These are phyloP conservation scores for Lasiodiplodia sp. DNA, from an alignment of 2,329 filamentous ascomycete genomes.

Conservation along the genomic window DNA sequence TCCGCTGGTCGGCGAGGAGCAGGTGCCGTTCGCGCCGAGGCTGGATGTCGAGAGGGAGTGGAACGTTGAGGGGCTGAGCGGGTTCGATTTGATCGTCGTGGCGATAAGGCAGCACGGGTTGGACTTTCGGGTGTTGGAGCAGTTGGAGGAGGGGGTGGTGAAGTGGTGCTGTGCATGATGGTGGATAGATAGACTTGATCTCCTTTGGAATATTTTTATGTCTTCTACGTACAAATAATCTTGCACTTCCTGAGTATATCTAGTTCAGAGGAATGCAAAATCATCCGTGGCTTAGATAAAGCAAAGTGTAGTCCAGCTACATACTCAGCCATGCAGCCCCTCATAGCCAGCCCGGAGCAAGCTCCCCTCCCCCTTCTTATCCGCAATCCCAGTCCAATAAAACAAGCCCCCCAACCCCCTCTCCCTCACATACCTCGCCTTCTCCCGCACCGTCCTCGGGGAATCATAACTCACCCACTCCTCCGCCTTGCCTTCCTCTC, in stretches of 20 bases:
- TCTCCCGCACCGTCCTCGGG: constrained; percentile 75
- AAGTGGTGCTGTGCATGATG: constrained; percentile 22
- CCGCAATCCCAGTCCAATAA: constrained; percentile 11
- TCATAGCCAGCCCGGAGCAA: background rate
- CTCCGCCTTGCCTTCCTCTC: constrained; percentile 73
- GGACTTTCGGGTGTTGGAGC: constrained; percentile 50
- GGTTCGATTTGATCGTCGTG: constrained; percentile 56
- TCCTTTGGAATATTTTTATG: background rate
- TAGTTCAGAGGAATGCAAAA: background rate
- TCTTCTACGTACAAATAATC: background rate
- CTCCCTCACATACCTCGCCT: constrained; percentile 75
- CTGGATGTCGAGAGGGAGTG: constrained; percentile 51
- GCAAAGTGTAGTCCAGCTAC: background rate
- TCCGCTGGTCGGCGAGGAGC: constrained; percentile 54
- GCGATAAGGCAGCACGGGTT: constrained; percentile 54
- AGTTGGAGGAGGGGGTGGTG: constrained; percentile 44
- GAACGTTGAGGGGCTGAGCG: constrained; percentile 47
- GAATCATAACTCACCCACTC: constrained; percentile 80
- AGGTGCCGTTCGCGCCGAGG: constrained; percentile 51
- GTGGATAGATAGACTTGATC: background rate
- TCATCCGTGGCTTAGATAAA: background rate
- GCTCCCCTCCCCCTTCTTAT: constrained; percentile 5
- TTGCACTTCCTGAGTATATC: background rate
- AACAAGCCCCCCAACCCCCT: constrained; percentile 77
- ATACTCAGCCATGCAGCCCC: background rate